Base-by-base conservation (phyloP, 2,329 filamentous ascomycete genomes). In the Fusarium paranaense region DNA sequence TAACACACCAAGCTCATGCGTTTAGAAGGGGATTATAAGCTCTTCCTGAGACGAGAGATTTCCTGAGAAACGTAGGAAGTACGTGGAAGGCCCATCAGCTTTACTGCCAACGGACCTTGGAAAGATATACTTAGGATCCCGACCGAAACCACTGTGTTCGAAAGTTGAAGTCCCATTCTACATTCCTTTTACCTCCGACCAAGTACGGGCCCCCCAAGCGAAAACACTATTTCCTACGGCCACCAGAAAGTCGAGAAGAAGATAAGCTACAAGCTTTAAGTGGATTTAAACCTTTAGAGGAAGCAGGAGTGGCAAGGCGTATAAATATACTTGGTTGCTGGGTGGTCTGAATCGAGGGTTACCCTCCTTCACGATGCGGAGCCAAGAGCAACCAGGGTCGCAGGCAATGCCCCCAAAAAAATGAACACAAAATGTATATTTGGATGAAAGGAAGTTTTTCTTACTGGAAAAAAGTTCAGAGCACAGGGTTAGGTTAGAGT, bases 1-100 rank as follows among this genome's bases (percentile, higher is more conserved):
- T 1, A 42, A 8, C 1, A 13, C 0, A 11, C 11, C n/a, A 4
- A 14, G 3, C 5, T 20, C 10, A 42, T 42, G 11, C 10, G 6
- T 20, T 20, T 13, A 13, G n/a, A 13, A 11, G 18, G 38, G 20
- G 10, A 11, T 13, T 4, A 5, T 0, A 7, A n/a, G 4, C 10
- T 4, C 38, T 13, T 42, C 20, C 10, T 7, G 38, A 5, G n/a
- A 42, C 10, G n/a, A 42, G 18, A 2, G 1, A 20, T 20, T 42
- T 3, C 5, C 11, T 6, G 38, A 22, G n/a, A 42, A 20, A 3
- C 2, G 18, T 4, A 20, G 16, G 38, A 40, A n/a, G 2, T 30
- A 3, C 2, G 37, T n/a, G 18, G 38, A 20, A 40, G 5, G 11
- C 10, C 5, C 11, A 42, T 13, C 10, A 20, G 38, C 7, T 5